Base-by-base conservation (phyloP, 257 asterid genomes). In the Linaria vulgaris region DNA sequence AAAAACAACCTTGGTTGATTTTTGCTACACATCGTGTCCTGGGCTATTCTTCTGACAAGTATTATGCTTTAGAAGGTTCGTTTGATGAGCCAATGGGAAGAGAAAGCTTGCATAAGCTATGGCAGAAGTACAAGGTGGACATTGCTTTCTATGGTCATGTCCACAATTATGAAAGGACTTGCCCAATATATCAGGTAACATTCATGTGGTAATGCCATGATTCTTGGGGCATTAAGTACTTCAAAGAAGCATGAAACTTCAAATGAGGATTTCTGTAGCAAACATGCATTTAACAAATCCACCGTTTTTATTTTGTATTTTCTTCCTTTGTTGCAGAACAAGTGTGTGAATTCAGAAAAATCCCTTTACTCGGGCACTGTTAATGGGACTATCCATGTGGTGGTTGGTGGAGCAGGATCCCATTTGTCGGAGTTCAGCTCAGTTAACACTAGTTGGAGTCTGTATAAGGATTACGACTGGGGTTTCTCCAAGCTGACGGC, bases 351-450 rank as follows among this genome's bases (percentile, higher is more conserved):
- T 61, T 38, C 71, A 0, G 90, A 80, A 63, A 78, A 59, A 44
- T 50, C 80, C 0, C 69, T 75, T n/a, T 87, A 80, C 79, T 82
- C 88, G 0, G 90, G 95, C 27, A 69, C 79, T 0, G 82, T 80
- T 69, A 85, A 88, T 12, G 97, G 96, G 59, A 90, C 97, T 1
- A 87, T 90, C 61, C 82, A 87, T 20, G 88, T 78, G 13, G 92
- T 87, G 60, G 92, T 66, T 3, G 95, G 95, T 8, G 95, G 92
- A 54, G 95, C 76, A 22, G 95, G 92, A 48, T 31, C 82, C n/a
- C 94, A 83, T 59, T 78, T 90, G 50, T 83, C 95, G 1, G 76
- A 69, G 20, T 90, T 79, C 61, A 74, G 83, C 49, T 9, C 78
- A 0, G 48, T 82, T 2, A 78, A 76, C 51, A 79, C 96, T 4